Base-by-base conservation (phyloP, 768 basidiomycete genomes). In the Tulasnella sp. region DNA sequence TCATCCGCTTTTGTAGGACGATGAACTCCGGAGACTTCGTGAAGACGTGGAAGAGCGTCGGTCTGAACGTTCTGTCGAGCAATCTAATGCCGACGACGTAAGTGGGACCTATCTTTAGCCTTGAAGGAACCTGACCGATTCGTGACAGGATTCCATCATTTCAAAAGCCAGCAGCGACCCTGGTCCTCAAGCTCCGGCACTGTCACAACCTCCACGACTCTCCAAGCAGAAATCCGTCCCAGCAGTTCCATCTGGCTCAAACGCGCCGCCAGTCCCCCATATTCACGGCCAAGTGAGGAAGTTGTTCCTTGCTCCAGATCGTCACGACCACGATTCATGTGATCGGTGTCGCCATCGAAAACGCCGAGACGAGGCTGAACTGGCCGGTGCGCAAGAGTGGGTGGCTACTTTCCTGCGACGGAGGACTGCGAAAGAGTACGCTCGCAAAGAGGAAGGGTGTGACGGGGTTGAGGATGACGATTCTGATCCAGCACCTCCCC, bases 201-300 rank as follows among this genome's bases (percentile, higher is more conserved):
- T 27, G n/a, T n/a, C n/a, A n/a, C n/a, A n/a, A n/a, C n/a, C n/a
- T n/a, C n/a, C n/a, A n/a, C n/a, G n/a, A n/a, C n/a, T n/a, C n/a
- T n/a, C n/a, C n/a, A n/a, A n/a, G n/a, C n/a, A n/a, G n/a, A n/a
- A n/a, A n/a, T 46, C 58, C 58, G 49, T 35, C 11, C 48, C 37
- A 21, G 42, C 36, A 39, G 39, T 40, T 25, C 50, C 41, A n/a
- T 67, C 67, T 42, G 60, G 62, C 6, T 73, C 72, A 4, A 58
- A 41, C 55, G 66, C 62, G 25, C 75, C 80, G 0, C 82, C 86
- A 1, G 90, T 96, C 71, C 91, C 91, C 0, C 78, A 81, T 59
- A 91, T 92, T 42, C 79, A 84, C 19, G 88, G 86, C 7, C 79
- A 79, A 41, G 80, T 77, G 40, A 75, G 90, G 36, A 88, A 94